Evolutionary conservation across 805 yeast genomes (phyloP).

Genomic region (Yamadazyma takamatsuzukensis): DNA sequence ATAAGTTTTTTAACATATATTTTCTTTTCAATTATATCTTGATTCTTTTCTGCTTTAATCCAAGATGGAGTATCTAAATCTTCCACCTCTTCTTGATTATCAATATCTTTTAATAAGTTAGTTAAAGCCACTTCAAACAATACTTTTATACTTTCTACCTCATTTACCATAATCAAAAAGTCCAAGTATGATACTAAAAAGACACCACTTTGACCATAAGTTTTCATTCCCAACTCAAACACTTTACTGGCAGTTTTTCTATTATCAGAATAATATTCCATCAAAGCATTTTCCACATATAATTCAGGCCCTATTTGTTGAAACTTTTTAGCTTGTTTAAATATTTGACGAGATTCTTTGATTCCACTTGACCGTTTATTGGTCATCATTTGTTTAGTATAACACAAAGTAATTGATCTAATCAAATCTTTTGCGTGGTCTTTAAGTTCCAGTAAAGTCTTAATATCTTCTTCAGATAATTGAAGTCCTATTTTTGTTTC

Average conservation of each 20-base stretch:
- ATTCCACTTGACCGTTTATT: conserved; percentile 66
- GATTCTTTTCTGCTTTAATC: conserved; percentile 43
- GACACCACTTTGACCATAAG: conserved; percentile 49
- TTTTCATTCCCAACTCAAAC: conserved; percentile 73
- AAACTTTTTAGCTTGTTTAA: conserved; percentile 58
- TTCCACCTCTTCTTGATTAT: conserved; percentile 24
- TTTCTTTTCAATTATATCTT: conserved; percentile 21
- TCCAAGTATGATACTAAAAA: conserved; percentile 69
- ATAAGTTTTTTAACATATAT: conserved; percentile 26
- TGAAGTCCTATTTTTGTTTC: conserved; percentile 9
- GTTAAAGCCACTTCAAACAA: conserved; percentile 75
- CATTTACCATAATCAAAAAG: conserved; percentile 64
- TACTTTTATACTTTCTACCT: conserved; percentile 73
- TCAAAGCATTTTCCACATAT: conserved; percentile 74
- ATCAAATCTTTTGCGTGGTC: conserved; percentile 20
- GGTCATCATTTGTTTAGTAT: conserved; percentile 66
- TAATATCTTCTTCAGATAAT: conserved; percentile 19
- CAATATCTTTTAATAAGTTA: conserved; percentile 39
- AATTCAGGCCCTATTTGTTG: conserved; percentile 67
- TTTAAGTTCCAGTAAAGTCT: conserved; percentile 16
- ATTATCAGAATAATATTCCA: conserved; percentile 71
- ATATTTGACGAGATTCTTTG: conserved; percentile 68
- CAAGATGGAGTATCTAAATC: conserved; percentile 28
- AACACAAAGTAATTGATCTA: conserved; percentile 57
- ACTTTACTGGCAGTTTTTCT: conserved; percentile 68